Evolutionary conservation across 2,329 filamentous ascomycete genomes (phyloP), one percentile per base, ranked within the genome.

Genomic region (Penicillium hesseltinei): DNA sequence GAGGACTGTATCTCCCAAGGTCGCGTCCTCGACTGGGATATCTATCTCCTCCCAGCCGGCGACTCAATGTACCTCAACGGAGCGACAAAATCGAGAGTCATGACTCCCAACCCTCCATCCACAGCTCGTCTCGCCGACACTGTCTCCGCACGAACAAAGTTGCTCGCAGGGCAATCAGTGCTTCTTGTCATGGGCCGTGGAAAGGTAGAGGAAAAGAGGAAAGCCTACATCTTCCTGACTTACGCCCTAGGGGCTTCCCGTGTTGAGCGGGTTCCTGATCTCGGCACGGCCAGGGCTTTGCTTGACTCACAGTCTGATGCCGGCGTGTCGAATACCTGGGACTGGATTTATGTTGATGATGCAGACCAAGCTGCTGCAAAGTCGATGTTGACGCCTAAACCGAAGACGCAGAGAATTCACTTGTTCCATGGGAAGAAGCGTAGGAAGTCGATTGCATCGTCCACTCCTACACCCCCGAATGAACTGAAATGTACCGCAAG

Each of bases 41-140:
- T 87, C 0, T 97, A 96, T 68, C 82, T 97, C 0, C 84, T 99
- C 1, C 91, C 91, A 31, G 90, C 93, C 0, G 94, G 94, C 0
- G 84, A 90, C 60, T 95, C 91, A 0, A 79, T 82, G 1, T 88
- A 89, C 54, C 83, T 97, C 0, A 86, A 87, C 23, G 88, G 90
- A 43, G 90, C 89, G 0, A 82, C 92, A 11, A 86, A 88, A 43
- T 96, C 92, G 1, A 84, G 93, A 25, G 83, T 81, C 8, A 76
- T 97, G 35, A 59, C 73, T 0, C 77, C 83, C 0, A 92, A 88
- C 63, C 78, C 87, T 5, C 82, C 86, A 0, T 60, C 64, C 10
- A 80, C 78, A 0, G 85, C 87, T 0, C 80, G 74, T 6, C 77
- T 95, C 1, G 69, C 69, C 0, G 77, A 84, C 0, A 83, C 86